Evolutionary conservation across 768 basidiomycete species (phyloP).

Genomic region (Pulveroboletus ravenelii): DNA sequence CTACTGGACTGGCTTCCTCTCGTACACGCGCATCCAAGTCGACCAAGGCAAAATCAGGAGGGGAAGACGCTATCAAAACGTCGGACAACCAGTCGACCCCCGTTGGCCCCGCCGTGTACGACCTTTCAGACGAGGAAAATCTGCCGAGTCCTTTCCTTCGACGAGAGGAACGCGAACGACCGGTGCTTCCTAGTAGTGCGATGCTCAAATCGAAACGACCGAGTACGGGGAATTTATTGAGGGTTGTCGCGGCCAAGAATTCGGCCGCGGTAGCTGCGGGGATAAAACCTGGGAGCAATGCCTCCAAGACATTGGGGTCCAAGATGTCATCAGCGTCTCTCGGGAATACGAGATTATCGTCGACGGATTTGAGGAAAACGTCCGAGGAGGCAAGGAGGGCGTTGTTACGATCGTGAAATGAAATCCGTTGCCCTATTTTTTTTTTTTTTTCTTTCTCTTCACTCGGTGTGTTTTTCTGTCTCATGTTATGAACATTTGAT

Average conservation of each 20-base stretch:
- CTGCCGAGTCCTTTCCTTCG: slow-evolving; percentile 81
- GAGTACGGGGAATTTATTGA: slow-evolving; percentile 50
- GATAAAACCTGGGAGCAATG: slow-evolving; percentile 14
- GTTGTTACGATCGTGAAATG: slow-evolving; percentile 14
- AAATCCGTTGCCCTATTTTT: neutral
- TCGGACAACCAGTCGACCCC: slow-evolving; percentile 17
- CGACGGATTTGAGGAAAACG: slow-evolving; percentile 45
- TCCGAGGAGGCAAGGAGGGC: slow-evolving; percentile 41
- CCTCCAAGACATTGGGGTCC: neutral
- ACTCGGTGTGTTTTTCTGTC: neutral
- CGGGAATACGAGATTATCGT: slow-evolving; percentile 34
- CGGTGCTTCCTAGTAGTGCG: slow-evolving; percentile 4
- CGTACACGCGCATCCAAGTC: slow-evolving; percentile 14
- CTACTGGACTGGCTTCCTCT: slow-evolving; percentile 30
- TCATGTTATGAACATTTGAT: slow-evolving; percentile 1
- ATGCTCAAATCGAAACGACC: slow-evolving; percentile 35
- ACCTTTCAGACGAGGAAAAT: slow-evolving; percentile 76
- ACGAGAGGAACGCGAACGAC: slow-evolving; percentile 40
- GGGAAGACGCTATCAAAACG: neutral
- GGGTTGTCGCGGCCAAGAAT: slow-evolving; percentile 58
- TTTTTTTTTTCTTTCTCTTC: neutral
- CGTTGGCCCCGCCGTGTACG: slow-evolving; percentile 46
- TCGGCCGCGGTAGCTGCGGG: slow-evolving; percentile 30
- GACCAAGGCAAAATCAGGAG: slow-evolving; percentile 8
- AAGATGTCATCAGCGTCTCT: slow-evolving; percentile 13